Evolutionary conservation across 257 asterid genomes (phyloP).

Genomic region (Mitragyna speciosa): DNA sequence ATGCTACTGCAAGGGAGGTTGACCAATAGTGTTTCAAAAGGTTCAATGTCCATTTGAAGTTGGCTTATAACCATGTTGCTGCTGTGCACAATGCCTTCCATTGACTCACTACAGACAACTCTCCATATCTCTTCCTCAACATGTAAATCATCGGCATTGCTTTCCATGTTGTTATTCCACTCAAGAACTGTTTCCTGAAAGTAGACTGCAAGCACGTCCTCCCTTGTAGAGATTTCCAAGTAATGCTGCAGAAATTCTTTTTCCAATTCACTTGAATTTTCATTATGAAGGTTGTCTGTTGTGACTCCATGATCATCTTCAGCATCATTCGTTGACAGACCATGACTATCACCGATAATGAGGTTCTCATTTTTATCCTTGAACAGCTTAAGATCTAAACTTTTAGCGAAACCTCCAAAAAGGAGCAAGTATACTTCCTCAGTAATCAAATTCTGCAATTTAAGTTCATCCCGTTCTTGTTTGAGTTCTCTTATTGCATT

Average conservation of each 20-base stretch:
- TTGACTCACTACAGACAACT: conserved; percentile 9
- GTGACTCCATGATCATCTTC: not conserved
- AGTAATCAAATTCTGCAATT: conserved; percentile 34
- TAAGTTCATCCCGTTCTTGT: conserved; percentile 35
- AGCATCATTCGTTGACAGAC: conserved; percentile 5
- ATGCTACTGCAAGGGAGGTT: not conserved
- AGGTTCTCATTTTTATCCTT: not conserved
- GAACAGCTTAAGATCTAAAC: conserved; percentile 12
- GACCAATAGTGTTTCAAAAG: not conserved
- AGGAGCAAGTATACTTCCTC: conserved; percentile 48
- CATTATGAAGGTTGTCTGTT: not conserved
- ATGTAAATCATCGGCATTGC: not conserved
- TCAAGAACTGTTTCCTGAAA: conserved; percentile 1
- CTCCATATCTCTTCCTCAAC: conserved; percentile 3
- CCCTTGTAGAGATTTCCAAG: conserved; percentile 4
- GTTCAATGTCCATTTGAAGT: conserved; percentile 2
- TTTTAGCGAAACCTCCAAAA: conserved; percentile 34
- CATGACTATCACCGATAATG: not conserved
- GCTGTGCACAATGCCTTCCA: not conserved
- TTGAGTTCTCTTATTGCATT: conserved; percentile 27
- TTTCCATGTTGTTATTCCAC: not conserved
- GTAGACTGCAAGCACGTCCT: conserved; percentile 6
- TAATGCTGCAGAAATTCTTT: not conserved
- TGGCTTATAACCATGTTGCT: not conserved
- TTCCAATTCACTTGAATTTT: not conserved